Evolutionary conservation across 108 stramenopile species (phyloP).

Genomic region (Pseudonitzschia delicatissima): DNA sequence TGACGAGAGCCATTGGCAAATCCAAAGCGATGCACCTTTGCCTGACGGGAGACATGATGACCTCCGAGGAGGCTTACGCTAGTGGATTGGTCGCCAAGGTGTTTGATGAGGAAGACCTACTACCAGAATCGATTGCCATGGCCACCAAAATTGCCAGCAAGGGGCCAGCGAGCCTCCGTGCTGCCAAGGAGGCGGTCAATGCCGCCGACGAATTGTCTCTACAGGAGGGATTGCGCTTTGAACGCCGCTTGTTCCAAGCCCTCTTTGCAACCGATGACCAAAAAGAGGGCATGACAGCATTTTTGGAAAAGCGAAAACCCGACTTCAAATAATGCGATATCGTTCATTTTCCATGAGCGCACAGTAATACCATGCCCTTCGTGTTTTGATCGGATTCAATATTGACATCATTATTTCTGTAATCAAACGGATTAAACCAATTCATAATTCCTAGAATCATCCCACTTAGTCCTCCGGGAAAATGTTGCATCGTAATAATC

Average conservation of each 20-base stretch:
- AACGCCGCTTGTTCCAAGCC: conserved; percentile 95
- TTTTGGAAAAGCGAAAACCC: conserved; percentile 87
- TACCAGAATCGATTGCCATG: conserved; percentile 90
- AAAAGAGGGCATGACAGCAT: conserved; percentile 97
- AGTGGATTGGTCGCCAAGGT: conserved; percentile 93
- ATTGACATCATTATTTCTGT: too few species aligned
- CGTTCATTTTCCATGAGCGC: too few species aligned
- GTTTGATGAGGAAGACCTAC: conserved; percentile 63
- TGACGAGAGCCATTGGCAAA: conserved; percentile 96
- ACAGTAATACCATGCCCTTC: too few species aligned
- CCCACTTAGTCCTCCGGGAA: too few species aligned
- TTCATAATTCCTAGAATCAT: too few species aligned
- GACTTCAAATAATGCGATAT: conserved; percentile 50
- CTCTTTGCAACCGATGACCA: conserved; percentile 97
- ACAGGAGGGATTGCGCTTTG: conserved; percentile 90
- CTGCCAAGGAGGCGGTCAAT: conserved; percentile 97
- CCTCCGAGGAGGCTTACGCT: conserved; percentile 83
- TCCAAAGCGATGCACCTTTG: conserved; percentile 98
- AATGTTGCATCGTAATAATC: too few species aligned
- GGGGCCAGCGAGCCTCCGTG: conserved; percentile 75
- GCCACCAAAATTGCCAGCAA: conserved; percentile 87
- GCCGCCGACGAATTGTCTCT: conserved; percentile 93
- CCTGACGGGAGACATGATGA: conserved; percentile 91
- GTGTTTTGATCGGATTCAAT: too few species aligned
- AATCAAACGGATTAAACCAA: too few species aligned